Base-by-base conservation (phyloP, 1,284 basidiomycete species). In the Microstroma glucosiphilum region DNA sequence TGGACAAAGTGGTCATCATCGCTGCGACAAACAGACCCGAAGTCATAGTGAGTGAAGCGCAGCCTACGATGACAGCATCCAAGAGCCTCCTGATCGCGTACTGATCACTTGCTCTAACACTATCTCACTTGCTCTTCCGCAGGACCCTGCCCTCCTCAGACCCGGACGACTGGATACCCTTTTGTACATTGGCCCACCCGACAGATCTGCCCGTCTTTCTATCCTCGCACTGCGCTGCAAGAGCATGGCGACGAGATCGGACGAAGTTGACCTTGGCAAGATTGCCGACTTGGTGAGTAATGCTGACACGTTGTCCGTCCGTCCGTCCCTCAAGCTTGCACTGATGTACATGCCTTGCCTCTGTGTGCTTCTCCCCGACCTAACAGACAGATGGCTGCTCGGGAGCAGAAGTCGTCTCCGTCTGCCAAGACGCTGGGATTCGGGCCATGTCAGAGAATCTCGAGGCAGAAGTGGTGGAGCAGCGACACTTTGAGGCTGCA, bases 1-100 rank as follows among this genome's bases (percentile, higher is more conserved):
- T 96, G 21, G 83, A 89, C 3, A 91, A 92, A 0, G 96, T 98
- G 15, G 92, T 92, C 0, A 86, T 98, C 42, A 86, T 99, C 3
- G 96, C 92, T 0, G 96, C 96, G 0, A 98, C 96, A 4, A 98
- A 99, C 78, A 83, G 93, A 59, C 96, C 96, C 0, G 92, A 96
- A 65, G 86, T 88, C 17, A 88, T 99, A 41, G 92, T 92, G 66
- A 77, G 88, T 63, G 25, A 21, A 9, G n/a, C n/a, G n/a, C n/a
- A n/a, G n/a, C n/a, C n/a, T n/a, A n/a, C n/a, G n/a, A n/a, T n/a
- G n/a, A n/a, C n/a, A n/a, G n/a, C n/a, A n/a, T n/a, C n/a, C n/a
- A n/a, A n/a, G n/a, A n/a, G n/a, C n/a, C n/a, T n/a, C n/a, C n/a
- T n/a, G n/a, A n/a, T n/a, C n/a, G n/a, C n/a, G n/a, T n/a, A n/a